Percentiles rank a stretch among this genome's conserved stretches.
These are phyloP conservation scores for Beauveria asiatica DNA, from an alignment of 2,329 filamentous ascomycete genomes.

Conservation along the genomic window DNA sequence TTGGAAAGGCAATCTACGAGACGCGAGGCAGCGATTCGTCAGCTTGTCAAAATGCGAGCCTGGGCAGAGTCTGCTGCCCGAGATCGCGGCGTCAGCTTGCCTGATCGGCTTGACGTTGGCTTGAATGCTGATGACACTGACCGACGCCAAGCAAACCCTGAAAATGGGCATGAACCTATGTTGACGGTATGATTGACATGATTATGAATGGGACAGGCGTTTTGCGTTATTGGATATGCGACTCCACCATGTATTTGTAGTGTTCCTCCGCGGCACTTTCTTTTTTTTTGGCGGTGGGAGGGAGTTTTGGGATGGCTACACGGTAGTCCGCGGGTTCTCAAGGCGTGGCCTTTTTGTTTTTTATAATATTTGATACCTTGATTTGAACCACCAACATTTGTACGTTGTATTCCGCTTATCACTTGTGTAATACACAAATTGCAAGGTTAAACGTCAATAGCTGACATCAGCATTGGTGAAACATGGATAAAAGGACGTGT, in stretches of 20 bases:
- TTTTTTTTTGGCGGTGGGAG: not conserved
- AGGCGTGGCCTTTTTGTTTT: not conserved
- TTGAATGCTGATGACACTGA: slow-evolving; percentile 29
- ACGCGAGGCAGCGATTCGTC: slow-evolving; percentile 72
- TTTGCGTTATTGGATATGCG: slow-evolving; percentile 13
- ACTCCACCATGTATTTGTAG: slow-evolving; percentile 8
- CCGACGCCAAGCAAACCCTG: slow-evolving; percentile 18
- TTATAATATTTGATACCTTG: not conserved
- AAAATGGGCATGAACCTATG: slow-evolving; percentile 43
- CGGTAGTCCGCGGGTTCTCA: not conserved
- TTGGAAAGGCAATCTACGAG: slow-evolving; percentile 62
- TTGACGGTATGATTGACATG: slow-evolving; percentile 36
- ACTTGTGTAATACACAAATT: not conserved
- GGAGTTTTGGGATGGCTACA: slow-evolving; percentile 11
- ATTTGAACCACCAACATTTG: not conserved
- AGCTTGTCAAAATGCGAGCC: slow-evolving; percentile 70
- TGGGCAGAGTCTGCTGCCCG: slow-evolving; percentile 69
- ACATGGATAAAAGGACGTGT: not conserved
- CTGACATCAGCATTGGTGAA: not conserved
- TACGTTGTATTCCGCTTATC: not conserved
- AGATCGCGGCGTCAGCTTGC: slow-evolving; percentile 23
- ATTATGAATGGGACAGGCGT: slow-evolving; percentile 7
- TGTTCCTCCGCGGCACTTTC: not conserved
- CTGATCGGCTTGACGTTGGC: slow-evolving; percentile 29
- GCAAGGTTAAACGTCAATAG: not conserved